Evolutionary conservation across 2,329 filamentous ascomycete species (phyloP).

Genomic region (Blastomyces gilchristii): DNA sequence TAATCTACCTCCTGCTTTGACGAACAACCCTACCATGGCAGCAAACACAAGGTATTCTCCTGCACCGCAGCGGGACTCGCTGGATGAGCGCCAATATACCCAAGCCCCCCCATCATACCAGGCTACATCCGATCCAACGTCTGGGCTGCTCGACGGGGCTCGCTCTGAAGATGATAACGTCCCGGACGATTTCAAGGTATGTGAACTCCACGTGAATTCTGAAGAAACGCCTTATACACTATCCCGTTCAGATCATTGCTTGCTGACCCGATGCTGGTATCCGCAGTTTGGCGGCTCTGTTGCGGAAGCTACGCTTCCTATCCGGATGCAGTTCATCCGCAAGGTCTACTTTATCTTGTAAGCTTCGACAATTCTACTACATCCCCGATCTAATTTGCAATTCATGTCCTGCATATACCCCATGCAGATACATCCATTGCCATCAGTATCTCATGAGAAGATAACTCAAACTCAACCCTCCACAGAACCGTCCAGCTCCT

Average conservation of each 20-base stretch:
- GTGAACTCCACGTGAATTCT: neutral
- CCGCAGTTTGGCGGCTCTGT: constrained; percentile 81
- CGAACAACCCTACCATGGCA: constrained; percentile 44
- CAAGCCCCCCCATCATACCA: constrained; percentile 78
- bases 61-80: constrained; percentile 76
- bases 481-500: constrained; percentile 77
- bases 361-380: constrained; percentile 22
- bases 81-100: constrained; percentile 59
- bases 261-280: neutral
- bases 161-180: constrained; percentile 80
- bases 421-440: neutral
- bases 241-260: neutral
- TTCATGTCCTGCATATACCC: neutral
- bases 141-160: constrained; percentile 52
- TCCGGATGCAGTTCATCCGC: constrained; percentile 91
- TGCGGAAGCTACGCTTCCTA: constrained; percentile 85
- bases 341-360: constrained; percentile 95
- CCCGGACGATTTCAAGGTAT: constrained; percentile 92
- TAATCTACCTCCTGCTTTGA: neutral
- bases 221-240: neutral
- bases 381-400: neutral
- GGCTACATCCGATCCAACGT: constrained; percentile 45
- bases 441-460: neutral
- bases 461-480: neutral
- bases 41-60: constrained; percentile 71